Percentiles rank a stretch among this genome's conserved stretches.
Conservation (phyloP, 2,329 filamentous ascomycete species). For the Penicillium polonicum region DNA sequence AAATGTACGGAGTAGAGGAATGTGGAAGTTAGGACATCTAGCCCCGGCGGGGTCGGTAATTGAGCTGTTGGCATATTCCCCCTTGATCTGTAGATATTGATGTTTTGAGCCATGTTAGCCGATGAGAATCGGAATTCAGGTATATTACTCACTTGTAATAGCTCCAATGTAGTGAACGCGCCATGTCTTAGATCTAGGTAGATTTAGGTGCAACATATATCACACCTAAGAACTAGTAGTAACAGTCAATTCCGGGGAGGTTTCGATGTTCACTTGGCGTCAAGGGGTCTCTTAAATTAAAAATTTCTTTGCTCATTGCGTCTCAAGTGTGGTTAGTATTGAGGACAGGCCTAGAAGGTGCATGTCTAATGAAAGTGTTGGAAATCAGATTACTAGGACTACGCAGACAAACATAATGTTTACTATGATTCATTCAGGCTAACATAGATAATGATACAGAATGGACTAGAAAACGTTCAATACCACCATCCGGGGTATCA, state of each 20-base stretch:
- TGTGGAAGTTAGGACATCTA: neutral
- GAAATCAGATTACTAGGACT: neutral
- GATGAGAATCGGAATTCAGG: neutral
- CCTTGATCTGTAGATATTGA: neutral
- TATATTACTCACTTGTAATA: neutral
- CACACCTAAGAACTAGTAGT: neutral
- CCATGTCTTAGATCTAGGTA: neutral
- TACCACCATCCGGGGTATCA: constrained; percentile 1
- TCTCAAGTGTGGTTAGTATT: neutral
- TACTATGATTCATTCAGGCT: neutral
- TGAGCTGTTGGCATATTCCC: neutral
- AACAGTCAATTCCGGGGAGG: neutral
- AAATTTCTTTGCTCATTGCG: neutral
- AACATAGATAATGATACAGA: neutral
- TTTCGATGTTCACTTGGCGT: too few relatives aligned
- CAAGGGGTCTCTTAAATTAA: neutral
- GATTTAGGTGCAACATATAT: neutral
- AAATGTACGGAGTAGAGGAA: constrained; percentile 5
- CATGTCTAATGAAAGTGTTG: too few relatives aligned
- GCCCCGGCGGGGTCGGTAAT: neutral
- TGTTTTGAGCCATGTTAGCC: too few relatives aligned
- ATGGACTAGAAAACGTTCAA: neutral
- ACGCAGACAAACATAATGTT: neutral
- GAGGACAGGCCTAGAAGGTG: neutral
- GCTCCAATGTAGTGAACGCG: neutral